Evolutionary conservation across 2,329 filamentous ascomycete genomes (phyloP), one percentile per base, ranked within the genome.

Genomic region (Monilinia aucupariae): DNA sequence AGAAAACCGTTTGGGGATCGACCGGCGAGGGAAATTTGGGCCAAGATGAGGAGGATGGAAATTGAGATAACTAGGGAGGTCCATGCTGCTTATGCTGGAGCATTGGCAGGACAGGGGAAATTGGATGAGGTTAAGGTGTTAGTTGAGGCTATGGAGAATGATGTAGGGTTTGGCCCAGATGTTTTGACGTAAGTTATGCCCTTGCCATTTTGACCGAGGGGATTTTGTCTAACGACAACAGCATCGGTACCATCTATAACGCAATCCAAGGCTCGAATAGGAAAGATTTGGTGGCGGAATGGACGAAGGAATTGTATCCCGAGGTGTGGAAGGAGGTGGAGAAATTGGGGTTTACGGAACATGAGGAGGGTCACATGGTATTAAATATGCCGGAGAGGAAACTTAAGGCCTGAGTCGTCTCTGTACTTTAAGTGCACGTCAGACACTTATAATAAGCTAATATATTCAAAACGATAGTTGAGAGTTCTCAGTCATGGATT

Each of bases 221-320:
- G 41, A 52, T 5, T 1, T 1, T 20, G 5, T 51, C 63, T 68
- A 54, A 69, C 58, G 49, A 3, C 47, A 58, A 62, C 62, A 92
- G 90, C 37, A 78, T 96, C 54, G 91, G 87, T 20, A 83, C 87
- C 32, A 80, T 91, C 64, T 91, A 90, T 75, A 94, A 93, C 69
- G 87, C 85, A 12, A 81, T 91, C 3, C 85, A 84, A 2, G 84
- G 82, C 64, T 81, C 82, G 64, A 80, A 82, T 59, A 81, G 85
- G 70, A 91, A 94, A 74, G 78, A 81, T 6, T 78, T 85, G 45
- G 87, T 96, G 63, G 86, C 92, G 72, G 78, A 81, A 20, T 96
- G 91, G 91, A 88, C 88, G 2, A 82, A 82, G 68, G 75, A 82
- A 55, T 80, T 82, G 50, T 91, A 90, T 74, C 85, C 89, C 0